Evolutionary conservation across 176 grass and related monocot genomes (phyloP).

Genomic region (Oropetium thomaeum): DNA sequence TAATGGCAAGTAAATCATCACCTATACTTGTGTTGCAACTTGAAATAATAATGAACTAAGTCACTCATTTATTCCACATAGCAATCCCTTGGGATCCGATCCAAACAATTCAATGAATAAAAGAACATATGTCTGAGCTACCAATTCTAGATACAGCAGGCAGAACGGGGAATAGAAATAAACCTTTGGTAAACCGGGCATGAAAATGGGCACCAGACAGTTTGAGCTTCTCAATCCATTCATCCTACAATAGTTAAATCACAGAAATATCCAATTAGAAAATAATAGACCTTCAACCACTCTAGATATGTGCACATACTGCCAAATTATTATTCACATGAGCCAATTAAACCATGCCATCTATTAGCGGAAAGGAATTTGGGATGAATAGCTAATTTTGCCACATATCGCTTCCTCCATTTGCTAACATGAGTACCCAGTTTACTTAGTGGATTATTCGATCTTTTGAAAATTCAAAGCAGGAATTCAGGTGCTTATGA

Average conservation of each 20-base stretch:
- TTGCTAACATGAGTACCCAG: not conserved
- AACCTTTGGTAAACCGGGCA: slow-evolving; percentile 82
- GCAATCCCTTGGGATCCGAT: not conserved
- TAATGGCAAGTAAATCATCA: not conserved
- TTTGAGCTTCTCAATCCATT: slow-evolving; percentile 74
- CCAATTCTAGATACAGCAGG: slow-evolving; percentile 3
- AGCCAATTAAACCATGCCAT: not conserved
- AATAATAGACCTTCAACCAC: not conserved
- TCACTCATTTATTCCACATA: not conserved
- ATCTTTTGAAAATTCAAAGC: not conserved
- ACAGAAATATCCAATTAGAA: slow-evolving; percentile 5
- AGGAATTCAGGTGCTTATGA: not conserved
- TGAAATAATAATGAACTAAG: slow-evolving; percentile 7
- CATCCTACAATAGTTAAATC: slow-evolving; percentile 51
- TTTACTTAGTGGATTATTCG: not conserved
- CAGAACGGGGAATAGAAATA: not conserved
- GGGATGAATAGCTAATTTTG: not conserved
- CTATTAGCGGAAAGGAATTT: slow-evolving; percentile 5
- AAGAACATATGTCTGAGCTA: slow-evolving; percentile 5
- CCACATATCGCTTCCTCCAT: not conserved
- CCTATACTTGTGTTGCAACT: not conserved
- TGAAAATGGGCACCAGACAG: slow-evolving; percentile 59
- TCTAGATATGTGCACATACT: not conserved
- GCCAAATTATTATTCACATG: not conserved
- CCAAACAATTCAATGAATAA: not conserved